A percentile compares a stretch with the other conserved stretches of the same genome.
phyloP scores from a whole-genome alignment of 208 protist genomes.

The Acanthamoeba lenticulata region DNA sequence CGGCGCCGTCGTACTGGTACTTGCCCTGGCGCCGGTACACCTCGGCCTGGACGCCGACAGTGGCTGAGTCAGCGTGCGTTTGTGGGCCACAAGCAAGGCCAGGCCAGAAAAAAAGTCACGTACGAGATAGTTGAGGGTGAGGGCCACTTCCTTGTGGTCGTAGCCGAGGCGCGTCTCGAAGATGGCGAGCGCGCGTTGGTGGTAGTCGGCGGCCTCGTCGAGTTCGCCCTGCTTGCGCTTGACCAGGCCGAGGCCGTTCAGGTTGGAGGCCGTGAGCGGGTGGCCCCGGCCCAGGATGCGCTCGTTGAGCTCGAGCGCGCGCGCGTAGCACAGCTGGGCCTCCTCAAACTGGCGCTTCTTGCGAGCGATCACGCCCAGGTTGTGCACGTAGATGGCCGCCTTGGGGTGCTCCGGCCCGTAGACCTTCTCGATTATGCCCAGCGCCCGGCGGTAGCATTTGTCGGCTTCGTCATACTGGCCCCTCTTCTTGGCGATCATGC shows the following conservation, averaged over 20 bases:
- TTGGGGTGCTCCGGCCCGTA: conserved; percentile 61
- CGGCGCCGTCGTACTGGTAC: conserved; percentile 61
- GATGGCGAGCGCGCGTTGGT: conserved; percentile 39
- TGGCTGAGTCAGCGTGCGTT: no score
- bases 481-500: conserved; percentile 60
- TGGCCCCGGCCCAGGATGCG: conserved; percentile 10
- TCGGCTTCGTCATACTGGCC: conserved; percentile 52
- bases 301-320: conserved; percentile 14
- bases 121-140: conserved; percentile 63
- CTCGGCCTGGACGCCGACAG: no score
- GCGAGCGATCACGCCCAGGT: conserved; percentile 45
- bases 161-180: conserved; percentile 35
- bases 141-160: conserved; percentile 56
- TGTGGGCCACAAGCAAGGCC: no score
- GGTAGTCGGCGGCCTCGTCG: conserved; percentile 47
- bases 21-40: conserved; percentile 57
- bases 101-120: not conserved
- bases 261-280: not conserved
- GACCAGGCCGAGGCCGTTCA: conserved; percentile 28
- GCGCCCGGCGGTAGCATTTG: not conserved
- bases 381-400: conserved; percentile 60
- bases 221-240: conserved; percentile 31
- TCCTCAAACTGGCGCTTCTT: conserved; percentile 24
- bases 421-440: conserved; percentile 58
- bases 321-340: not conserved